Evolutionary conservation across 2,329 filamentous ascomycete genomes (phyloP).

Genomic region (Emericellopsis atlantica): DNA sequence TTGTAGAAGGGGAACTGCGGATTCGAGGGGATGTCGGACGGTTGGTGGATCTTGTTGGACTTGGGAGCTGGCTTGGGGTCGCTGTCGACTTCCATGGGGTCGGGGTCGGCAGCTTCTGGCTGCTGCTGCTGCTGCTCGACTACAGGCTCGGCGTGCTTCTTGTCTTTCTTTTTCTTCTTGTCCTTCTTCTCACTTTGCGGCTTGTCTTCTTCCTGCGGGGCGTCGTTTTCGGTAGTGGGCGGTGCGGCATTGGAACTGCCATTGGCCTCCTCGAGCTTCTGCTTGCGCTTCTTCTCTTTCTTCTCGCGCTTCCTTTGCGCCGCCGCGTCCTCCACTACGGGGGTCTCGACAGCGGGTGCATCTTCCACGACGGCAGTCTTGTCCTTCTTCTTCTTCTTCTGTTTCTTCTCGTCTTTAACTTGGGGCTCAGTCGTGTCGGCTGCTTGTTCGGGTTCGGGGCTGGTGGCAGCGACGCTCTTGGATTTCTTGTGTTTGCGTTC

Average conservation of each 20-base stretch:
- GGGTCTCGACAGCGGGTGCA: conserved; percentile 5
- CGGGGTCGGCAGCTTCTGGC: conserved; percentile 9
- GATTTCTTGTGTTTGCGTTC: conserved; percentile 38
- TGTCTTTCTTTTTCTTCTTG: conserved; percentile 17
- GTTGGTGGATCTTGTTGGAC: conserved; percentile 20
- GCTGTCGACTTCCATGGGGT: conserved; percentile 28
- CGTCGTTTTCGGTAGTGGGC: not conserved
- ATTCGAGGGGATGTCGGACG: conserved; percentile 23
- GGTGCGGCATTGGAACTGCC: not conserved
- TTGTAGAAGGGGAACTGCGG: conserved; percentile 59
- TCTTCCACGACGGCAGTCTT: conserved; percentile 8
- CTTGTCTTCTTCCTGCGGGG: conserved; percentile 3
- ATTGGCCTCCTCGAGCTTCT: conserved; percentile 10
- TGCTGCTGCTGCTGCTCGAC: conserved; percentile 1
- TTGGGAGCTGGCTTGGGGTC: conserved; percentile 13
- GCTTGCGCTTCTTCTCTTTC: conserved; percentile 18
- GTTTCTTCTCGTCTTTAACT: conserved; percentile 6
- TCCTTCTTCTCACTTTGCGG: conserved; percentile 10
- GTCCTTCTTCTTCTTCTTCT: conserved; percentile 19
- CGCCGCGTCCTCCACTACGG: not conserved
- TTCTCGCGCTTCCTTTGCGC: conserved; percentile 6
- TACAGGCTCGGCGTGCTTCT: conserved; percentile 6
- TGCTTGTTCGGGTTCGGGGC: conserved; percentile 14
- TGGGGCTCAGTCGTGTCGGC: conserved; percentile 13
- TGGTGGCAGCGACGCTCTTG: conserved; percentile 25